Evolutionary conservation across 2,329 filamentous ascomycete species (phyloP).

Genomic region (Clarireedia hainanense): DNA sequence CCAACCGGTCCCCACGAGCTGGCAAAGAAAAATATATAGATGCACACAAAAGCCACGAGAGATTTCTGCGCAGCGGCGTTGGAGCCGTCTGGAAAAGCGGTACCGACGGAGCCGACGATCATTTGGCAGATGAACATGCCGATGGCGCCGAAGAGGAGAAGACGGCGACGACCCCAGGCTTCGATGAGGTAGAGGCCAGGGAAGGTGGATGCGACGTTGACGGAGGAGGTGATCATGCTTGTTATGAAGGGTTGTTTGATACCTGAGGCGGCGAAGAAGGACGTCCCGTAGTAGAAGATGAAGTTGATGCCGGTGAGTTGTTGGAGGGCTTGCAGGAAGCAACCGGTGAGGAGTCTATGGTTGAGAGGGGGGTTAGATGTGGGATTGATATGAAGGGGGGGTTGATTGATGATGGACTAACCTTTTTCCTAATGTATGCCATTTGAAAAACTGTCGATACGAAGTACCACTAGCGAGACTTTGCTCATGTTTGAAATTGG

Average conservation of each 20-base stretch:
- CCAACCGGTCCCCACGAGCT: conserved; percentile 34
- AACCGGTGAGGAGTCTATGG: conserved; percentile 1
- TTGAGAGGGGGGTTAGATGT: background rate
- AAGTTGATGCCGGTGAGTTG: conserved; percentile 75
- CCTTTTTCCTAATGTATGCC: conserved; percentile 7
- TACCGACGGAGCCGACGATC: conserved; percentile 60
- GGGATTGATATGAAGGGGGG: too few species aligned
- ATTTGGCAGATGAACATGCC: conserved; percentile 86
- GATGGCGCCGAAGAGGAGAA: conserved; percentile 69
- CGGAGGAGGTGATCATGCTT: conserved; percentile 66
- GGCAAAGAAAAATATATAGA: conserved; percentile 11
- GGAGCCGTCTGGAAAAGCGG: conserved; percentile 29
- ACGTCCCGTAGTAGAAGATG: conserved; percentile 86
- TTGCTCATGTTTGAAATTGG: conserved; percentile 2
- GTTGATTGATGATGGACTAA: background rate
- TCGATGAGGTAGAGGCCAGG: conserved; percentile 80
- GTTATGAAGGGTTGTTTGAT: conserved; percentile 62
- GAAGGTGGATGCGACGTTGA: conserved; percentile 80
- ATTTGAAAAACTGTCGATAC: conserved; percentile 4
- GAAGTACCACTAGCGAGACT: background rate
- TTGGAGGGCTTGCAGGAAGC: conserved; percentile 3
- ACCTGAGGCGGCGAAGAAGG: conserved; percentile 74
- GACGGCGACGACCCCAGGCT: conserved; percentile 67
- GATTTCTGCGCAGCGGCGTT: conserved; percentile 43
- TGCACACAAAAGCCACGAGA: conserved; percentile 53